Conservation (phyloP, 148 eudicot genomes). For the Rhododendron molle region DNA sequence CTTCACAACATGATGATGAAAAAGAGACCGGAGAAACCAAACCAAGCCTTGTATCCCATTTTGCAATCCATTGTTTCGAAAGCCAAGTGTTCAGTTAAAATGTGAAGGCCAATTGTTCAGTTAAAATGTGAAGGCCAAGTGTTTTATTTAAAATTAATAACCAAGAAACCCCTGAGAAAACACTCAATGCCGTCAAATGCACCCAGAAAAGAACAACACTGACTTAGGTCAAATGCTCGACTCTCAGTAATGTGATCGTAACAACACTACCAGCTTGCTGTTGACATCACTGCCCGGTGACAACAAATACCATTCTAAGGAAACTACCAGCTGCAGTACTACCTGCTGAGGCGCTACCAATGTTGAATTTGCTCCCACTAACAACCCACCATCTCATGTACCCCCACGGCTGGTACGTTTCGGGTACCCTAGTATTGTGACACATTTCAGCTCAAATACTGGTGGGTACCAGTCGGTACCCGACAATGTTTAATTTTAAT, state of each 20-base stretch:
- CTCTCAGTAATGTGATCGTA: neutral
- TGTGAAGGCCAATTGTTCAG: neutral
- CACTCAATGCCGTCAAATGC: neutral
- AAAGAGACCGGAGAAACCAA: neutral
- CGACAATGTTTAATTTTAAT: too few species aligned
- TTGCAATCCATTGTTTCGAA: neutral
- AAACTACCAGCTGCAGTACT: conserved; percentile 5
- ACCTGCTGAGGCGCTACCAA: neutral
- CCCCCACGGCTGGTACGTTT: neutral
- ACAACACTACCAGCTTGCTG: neutral
- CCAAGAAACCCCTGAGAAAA: neutral
- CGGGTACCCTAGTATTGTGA: neutral
- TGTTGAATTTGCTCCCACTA: neutral
- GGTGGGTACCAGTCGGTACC: neutral
- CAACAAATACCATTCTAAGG: neutral
- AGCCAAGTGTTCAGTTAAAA: neutral
- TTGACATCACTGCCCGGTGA: neutral
- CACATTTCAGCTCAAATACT: neutral
- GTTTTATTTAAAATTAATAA: neutral
- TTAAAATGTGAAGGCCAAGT: neutral
- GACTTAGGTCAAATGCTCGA: neutral
- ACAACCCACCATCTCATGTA: neutral
- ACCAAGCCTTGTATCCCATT: neutral
- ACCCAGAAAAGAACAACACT: neutral
- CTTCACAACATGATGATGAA: neutral